Base-by-base conservation (phyloP, 2,329 filamentous ascomycete species). In the Zalaria sp. region DNA sequence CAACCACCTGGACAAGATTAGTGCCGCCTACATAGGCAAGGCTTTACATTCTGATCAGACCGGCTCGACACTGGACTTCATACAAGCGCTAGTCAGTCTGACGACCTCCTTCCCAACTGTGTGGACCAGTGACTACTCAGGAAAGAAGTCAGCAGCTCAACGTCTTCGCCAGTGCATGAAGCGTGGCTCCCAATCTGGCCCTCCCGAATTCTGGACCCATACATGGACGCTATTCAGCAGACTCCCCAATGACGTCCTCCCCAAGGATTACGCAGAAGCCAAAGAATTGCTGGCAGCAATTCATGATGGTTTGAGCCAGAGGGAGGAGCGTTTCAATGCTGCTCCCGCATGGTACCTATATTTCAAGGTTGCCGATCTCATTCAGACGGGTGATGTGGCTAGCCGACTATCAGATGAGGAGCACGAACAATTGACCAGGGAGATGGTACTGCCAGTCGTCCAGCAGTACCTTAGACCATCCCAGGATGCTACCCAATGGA, bases 131-230 rank as follows among this genome's bases (percentile, higher is more conserved):
- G 65, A 75, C 41, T 79, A 79, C 56, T 67, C 61, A 27, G 71
- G 68, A 37, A 79, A 78, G 55, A 72, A 71, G 27, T 56, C 70
- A 5, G 72, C 59, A 44, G 69, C 62, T 46, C 74, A 67, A 45
- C 63, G 80, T 25, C 60, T 98, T 3, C 72, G 75, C 39, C 67
- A 77, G 5, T 91, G 93, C 50, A 66, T 96, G 5, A 79, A 83
- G 47, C 83, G 79, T 52, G 89, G 91, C 3, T 93, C 89, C 0
- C 84, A 95, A 53, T 75, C 78, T n/a, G 81, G 82, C 3, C 67
- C 76, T 0, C 63, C 70, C 3, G 72, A 70, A 6, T 94, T 80
- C 55, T 98, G 91, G 91, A 61, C 69, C 26, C 74, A 73, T 10
- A 57, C 93, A 28, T 67, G 72, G 34, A 65, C 68, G 27, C 61